These are phyloP conservation scores for Fraxinus cuspidata DNA, from an alignment of 257 asterid genomes.

Conservation along the genomic window DNA sequence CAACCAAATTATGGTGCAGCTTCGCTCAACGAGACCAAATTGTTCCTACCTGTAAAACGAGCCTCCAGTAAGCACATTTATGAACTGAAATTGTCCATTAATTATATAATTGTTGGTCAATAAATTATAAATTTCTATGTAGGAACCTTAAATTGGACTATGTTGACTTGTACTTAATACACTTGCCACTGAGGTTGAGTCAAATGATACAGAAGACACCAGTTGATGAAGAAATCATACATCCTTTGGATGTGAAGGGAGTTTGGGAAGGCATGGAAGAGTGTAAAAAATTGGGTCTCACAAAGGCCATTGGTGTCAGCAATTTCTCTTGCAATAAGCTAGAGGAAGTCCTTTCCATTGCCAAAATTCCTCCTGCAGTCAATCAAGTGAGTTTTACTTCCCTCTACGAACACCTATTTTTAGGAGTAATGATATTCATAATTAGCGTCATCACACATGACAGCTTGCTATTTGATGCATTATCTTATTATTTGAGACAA, in stretches of 20 bases:
- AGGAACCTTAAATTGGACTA: slow-evolving; percentile 56
- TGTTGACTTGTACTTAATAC: slow-evolving; percentile 66
- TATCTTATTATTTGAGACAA: no score
- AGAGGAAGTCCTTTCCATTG: slow-evolving; percentile 36
- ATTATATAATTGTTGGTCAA: neutral
- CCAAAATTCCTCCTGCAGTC: slow-evolving; percentile 58
- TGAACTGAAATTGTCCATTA: neutral
- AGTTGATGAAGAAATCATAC: slow-evolving; percentile 30
- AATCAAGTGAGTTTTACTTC: slow-evolving; percentile 48
- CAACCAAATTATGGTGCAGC: slow-evolving; percentile 62
- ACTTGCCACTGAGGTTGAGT: slow-evolving; percentile 50
- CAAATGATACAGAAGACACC: slow-evolving; percentile 30
- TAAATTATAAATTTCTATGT: neutral
- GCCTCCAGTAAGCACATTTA: slow-evolving; percentile 48
- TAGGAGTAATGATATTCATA: no score
- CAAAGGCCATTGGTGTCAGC: slow-evolving; percentile 72
- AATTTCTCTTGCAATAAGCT: slow-evolving; percentile 54
- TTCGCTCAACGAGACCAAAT: slow-evolving; percentile 47
- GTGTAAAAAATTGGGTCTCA: slow-evolving; percentile 52
- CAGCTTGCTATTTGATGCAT: no score
- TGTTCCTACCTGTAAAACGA: slow-evolving; percentile 55
- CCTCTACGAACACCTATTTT: no score
- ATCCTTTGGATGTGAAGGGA: slow-evolving; percentile 46
- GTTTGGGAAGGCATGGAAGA: slow-evolving; percentile 77
- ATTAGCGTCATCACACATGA: no score